phyloP scores from a whole-genome alignment of 129 eudicot genomes.

The Dittrichia graveolens region DNA sequence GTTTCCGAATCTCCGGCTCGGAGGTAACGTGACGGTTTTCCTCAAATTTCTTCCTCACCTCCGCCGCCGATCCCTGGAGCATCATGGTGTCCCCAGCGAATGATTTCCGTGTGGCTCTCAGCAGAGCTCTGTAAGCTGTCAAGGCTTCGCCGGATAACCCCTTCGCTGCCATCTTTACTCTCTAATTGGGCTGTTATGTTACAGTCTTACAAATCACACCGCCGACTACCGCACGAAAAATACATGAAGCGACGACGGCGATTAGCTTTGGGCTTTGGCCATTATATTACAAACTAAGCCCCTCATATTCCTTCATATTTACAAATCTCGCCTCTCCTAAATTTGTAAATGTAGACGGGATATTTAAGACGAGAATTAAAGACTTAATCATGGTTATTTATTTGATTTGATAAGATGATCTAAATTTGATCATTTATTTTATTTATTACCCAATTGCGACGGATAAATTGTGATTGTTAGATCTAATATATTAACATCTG shows the following conservation, averaged over 20 bases:
- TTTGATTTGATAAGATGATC: too few species aligned
- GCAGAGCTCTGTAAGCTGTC: constrained; percentile 65
- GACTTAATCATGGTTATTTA: too few species aligned
- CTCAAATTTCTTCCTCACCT: constrained; percentile 75
- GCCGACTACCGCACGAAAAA: constrained; percentile 22
- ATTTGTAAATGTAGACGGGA: too few species aligned
- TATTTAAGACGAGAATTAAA: too few species aligned
- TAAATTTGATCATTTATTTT: too few species aligned
- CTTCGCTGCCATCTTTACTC: constrained; percentile 44
- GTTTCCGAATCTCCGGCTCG: constrained; percentile 55
- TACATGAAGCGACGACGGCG: constrained; percentile 22
- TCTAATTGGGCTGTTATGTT: background rate
- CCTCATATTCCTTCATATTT: background rate
- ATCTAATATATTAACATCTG: too few species aligned
- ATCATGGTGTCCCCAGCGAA: constrained; percentile 76
- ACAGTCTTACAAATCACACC: constrained; percentile 25
- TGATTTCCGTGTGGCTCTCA: constrained; percentile 72
- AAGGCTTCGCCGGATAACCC: constrained; percentile 48
- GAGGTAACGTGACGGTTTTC: constrained; percentile 74
- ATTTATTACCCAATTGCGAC: too few species aligned
- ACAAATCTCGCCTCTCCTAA: background rate
- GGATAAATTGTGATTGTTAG: too few species aligned
- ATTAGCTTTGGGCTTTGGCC: background rate
- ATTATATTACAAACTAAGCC: background rate
- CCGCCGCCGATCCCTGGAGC: constrained; percentile 78